phyloP scores from a whole-genome alignment of 2,329 filamentous ascomycete genomes.

The Pyrenophora teres region DNA sequence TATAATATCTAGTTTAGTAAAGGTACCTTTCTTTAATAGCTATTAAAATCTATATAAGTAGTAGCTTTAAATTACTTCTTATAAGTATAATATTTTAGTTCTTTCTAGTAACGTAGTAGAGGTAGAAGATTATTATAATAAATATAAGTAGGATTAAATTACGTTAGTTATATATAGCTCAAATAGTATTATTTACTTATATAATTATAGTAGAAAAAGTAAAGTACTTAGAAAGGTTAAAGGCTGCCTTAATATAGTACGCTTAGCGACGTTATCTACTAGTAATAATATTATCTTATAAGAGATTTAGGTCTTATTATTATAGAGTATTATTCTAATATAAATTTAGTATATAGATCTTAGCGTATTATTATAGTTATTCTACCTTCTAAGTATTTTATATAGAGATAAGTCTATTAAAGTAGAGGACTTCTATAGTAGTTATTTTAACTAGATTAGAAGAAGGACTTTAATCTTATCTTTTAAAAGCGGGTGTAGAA shows the following conservation, averaged over 20 bases:
- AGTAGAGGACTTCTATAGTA: background rate
- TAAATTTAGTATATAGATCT: background rate
- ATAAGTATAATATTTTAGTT: background rate
- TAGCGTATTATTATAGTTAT: background rate
- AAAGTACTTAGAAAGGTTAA: constrained; percentile 5
- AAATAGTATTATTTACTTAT: constrained; percentile 1
- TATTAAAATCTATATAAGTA: background rate
- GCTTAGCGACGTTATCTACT: background rate
- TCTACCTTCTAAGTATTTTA: background rate
- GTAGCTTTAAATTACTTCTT: constrained; percentile 2
- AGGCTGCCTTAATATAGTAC: background rate
- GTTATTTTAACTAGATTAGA: background rate
- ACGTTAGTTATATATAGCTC: background rate
- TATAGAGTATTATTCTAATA: background rate
- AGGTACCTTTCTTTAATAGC: constrained; percentile 2
- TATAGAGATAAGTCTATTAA: background rate
- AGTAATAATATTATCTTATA: constrained; percentile 3
- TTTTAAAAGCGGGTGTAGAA: background rate
- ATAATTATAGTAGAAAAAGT: constrained; percentile 3
- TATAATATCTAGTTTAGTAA: background rate
- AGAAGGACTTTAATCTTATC: background rate
- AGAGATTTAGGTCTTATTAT: background rate
- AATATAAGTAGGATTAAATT: constrained; percentile 1
- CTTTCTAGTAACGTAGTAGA: constrained; percentile 4
- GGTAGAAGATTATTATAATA: constrained; percentile 1